Evolutionary conservation across 345 rosid species (phyloP).

Genomic region (Brassica napus): Da-Ae NC_063445.1:28988001-28988500

Average conservation of each 20-base stretch:
- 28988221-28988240: neutral
- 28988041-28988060: too few species aligned
- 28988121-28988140: neutral
- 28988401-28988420: too few species aligned
- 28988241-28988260: neutral
- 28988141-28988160: neutral
- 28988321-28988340: neutral
- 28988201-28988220: neutral
- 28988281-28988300: neutral
- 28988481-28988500: neutral
- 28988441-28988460: neutral
- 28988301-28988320: neutral
- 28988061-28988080: too few species aligned
- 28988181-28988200: neutral
- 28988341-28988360: neutral
- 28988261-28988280: neutral
- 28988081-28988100: too few species aligned
- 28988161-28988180: neutral
- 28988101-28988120: neutral
- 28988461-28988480: neutral
- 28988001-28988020: too few species aligned
- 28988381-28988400: neutral
- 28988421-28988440: neutral
- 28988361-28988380: neutral
- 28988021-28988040: too few species aligned